Percentiles rank a stretch among this genome's conserved stretches.
Evolutionary conservation across 768 basidiomycete genomes (phyloP).

Genomic region (Lyophyllum shimeji): DNA sequence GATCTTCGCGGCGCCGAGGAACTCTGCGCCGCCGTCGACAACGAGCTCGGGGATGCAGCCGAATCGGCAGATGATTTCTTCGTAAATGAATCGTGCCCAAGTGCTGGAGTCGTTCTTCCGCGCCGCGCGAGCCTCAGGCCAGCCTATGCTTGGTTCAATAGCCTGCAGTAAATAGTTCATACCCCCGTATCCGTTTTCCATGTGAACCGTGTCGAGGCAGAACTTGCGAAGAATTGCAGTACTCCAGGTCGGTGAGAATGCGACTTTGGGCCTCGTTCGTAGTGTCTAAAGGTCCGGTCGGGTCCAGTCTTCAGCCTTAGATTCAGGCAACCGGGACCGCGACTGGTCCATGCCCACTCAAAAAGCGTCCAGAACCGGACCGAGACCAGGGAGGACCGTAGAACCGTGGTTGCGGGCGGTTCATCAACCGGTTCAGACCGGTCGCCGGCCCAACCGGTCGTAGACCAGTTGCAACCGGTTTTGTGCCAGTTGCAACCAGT

Average conservation of each 20-base stretch:
- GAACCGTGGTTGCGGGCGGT: too few relatives aligned
- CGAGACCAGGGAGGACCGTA: too few relatives aligned
- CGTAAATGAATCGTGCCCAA: slow-evolving; percentile 22
- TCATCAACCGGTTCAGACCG: too few relatives aligned
- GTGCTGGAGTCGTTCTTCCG: slow-evolving; percentile 27
- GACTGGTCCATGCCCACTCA: too few relatives aligned
- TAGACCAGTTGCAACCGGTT: too few relatives aligned
- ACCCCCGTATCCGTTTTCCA: slow-evolving; percentile 20
- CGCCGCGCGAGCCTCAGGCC: slow-evolving; percentile 22
- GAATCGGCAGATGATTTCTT: slow-evolving; percentile 17
- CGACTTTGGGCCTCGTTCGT: slow-evolving; percentile 18
- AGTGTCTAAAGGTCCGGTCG: too few relatives aligned
- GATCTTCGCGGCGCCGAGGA: slow-evolving; percentile 23
- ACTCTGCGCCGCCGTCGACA: slow-evolving; percentile 28
- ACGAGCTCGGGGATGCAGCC: slow-evolving; percentile 4
- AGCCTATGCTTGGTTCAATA: slow-evolving; percentile 15
- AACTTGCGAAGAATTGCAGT: slow-evolving; percentile 24
- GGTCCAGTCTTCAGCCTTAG: too few relatives aligned
- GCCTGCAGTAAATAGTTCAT: slow-evolving; percentile 18
- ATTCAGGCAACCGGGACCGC: too few relatives aligned
- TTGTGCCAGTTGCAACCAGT: too few relatives aligned
- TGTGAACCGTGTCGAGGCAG: slow-evolving; percentile 27
- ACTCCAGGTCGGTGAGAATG: slow-evolving; percentile 18
- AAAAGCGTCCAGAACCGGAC: too few relatives aligned
- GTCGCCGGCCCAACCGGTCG: too few relatives aligned